Evolutionary conservation across 768 basidiomycete species (phyloP), one percentile per base, ranked within the genome.

Genomic region (Tulasnella sp.): DNA sequence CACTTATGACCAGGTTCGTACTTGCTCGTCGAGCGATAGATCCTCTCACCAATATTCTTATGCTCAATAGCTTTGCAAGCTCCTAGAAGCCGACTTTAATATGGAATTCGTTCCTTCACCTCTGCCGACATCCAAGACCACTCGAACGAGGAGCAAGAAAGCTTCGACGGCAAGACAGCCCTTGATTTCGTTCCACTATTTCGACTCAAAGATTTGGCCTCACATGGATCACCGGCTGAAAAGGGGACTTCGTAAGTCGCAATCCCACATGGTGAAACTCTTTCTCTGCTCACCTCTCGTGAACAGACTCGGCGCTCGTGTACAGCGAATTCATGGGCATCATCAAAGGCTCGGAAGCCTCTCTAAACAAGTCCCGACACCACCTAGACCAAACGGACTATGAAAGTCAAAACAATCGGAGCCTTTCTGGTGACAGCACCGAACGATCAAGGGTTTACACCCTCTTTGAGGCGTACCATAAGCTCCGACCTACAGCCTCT

Each of bases 341-440:
- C 6, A 87, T 91, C 74, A 84, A 86, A 76, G 90, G 90, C n/a
- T 89, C 89, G 0, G 88, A 90, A 76, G 79, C 80, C 63, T 80
- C 88, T 0, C 71, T 86, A 8, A 70, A 71, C 0, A 79, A 75
- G 67, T 77, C 76, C 1, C 75, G 77, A 2, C 79, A 84, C 2
- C 83, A 79, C 77, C 80, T 90, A 3, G 82, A 84, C 66, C 77
- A 78, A 40, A 19, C 71, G 0, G 76, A 80, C 4, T 73, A 73
- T 34, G 64, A 74, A 40, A 76, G 77, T 41, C 81, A 87, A 32
- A 85, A 87, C 59, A 75, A 81, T 64, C 83, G 89, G 2, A 81
- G 81, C 0, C 67, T 41, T 32, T 52, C 44, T n/a, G 64, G 35
- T 8, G 64, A 65, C 64, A 37, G 7, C 19, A 37, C 34, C 7